phyloP scores from a whole-genome alignment of 495 filamentous ascomycete species.

The Trichocladium uniseriatum region DNA sequence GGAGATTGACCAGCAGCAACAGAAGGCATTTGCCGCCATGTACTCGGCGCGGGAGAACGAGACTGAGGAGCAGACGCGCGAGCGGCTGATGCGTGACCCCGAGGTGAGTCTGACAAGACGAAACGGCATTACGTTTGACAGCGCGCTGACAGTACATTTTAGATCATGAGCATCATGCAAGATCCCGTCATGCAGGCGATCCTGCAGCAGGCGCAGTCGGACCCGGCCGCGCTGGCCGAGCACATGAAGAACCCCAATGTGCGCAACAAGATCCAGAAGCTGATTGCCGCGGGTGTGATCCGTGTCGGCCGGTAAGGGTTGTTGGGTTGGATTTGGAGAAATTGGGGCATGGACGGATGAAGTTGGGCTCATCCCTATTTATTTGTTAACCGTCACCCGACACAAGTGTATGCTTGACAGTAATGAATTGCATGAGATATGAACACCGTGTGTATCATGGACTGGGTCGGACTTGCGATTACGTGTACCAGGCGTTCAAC shows the following conservation, averaged over 20 bases:
- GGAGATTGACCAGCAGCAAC: slow-evolving; percentile 89
- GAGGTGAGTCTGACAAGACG: slow-evolving; percentile 51
- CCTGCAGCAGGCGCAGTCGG: slow-evolving; percentile 87
- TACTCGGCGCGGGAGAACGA: slow-evolving; percentile 83
- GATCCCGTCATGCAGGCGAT: slow-evolving; percentile 98
- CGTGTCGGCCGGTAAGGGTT: slow-evolving; percentile 51
- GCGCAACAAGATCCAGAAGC: slow-evolving; percentile 77
- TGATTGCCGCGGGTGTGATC: slow-evolving; percentile 89
- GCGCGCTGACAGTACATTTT: slow-evolving; percentile 24
- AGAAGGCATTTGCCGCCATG: slow-evolving; percentile 89
- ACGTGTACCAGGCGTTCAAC: too few relatives aligned
- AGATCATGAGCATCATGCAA: slow-evolving; percentile 85
- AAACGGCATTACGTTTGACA: not conserved
- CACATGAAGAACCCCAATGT: slow-evolving; percentile 92
- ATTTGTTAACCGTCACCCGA: not conserved
- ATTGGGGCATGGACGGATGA: not conserved
- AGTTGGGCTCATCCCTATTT: not conserved
- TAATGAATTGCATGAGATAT: slow-evolving; percentile 17
- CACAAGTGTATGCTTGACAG: not conserved
- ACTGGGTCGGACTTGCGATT: too few relatives aligned
- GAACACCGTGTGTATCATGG: not conserved
- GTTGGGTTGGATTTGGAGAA: not conserved
- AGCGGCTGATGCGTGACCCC: slow-evolving; percentile 83
- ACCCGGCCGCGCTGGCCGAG: slow-evolving; percentile 84
- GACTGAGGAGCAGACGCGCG: slow-evolving; percentile 92